phyloP scores from a whole-genome alignment of 2,329 filamentous ascomycete genomes.

The Acephala macrosclerotiorum region DNA sequence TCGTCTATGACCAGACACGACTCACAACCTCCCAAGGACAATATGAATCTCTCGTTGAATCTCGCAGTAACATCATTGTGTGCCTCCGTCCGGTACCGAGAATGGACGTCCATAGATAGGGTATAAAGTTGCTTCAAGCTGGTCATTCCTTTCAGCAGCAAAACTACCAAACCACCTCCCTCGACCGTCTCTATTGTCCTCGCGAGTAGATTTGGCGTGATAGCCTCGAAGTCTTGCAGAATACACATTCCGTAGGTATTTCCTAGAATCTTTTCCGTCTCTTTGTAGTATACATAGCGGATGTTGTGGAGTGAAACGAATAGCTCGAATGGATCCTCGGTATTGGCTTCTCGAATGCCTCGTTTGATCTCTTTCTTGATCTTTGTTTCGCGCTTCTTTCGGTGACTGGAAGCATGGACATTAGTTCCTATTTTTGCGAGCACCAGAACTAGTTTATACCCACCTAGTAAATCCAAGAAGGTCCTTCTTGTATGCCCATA shows the following conservation, averaged over 20 bases:
- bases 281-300: constrained; percentile 99
- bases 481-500: constrained; percentile 99
- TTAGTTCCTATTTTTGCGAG: constrained; percentile 21
- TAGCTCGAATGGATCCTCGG: constrained; percentile 94
- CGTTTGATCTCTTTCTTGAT: constrained; percentile 98
- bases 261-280: constrained; percentile 97
- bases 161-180: constrained; percentile 88
- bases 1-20: constrained; percentile 96
- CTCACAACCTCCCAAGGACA: constrained; percentile 94
- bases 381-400: constrained; percentile 97
- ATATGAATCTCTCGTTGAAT: constrained; percentile 97
- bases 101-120: constrained; percentile 96
- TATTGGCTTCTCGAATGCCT: constrained; percentile 89
- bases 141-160: constrained; percentile 94
- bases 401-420: constrained; percentile 65
- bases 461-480: constrained; percentile 87
- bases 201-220: constrained; percentile 96
- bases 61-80: constrained; percentile 93
- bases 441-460: constrained; percentile 15
- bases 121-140: constrained; percentile 98
- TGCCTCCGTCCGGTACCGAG: constrained; percentile 93
- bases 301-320: constrained; percentile 97
- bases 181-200: constrained; percentile 97
- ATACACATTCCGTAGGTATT: constrained; percentile 99
- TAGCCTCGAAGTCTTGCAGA: constrained; percentile 95